Conservation (phyloP, 805 yeast genomes). For the Torulaspora maleeae region DNA sequence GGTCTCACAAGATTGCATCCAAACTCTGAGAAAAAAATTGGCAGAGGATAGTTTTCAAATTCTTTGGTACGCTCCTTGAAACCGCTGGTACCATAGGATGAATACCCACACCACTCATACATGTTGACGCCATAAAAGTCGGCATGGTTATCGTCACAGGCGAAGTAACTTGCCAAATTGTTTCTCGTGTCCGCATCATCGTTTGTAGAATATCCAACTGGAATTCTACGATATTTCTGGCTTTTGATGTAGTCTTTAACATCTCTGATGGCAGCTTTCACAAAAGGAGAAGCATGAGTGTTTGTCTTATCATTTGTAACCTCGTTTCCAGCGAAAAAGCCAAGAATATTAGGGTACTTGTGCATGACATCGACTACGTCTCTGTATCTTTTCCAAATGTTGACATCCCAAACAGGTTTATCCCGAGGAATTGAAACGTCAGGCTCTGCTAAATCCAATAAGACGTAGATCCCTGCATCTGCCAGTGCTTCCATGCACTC, state of each 20-base stretch:
- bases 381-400: slow-evolving; percentile 70
- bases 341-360: slow-evolving; percentile 74
- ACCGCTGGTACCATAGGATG: slow-evolving; percentile 60
- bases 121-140: slow-evolving; percentile 82
- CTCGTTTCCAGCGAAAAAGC: slow-evolving; percentile 97
- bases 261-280: slow-evolving; percentile 94
- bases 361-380: slow-evolving; percentile 76
- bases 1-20: slow-evolving; percentile 69
- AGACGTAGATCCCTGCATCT: slow-evolving; percentile 86
- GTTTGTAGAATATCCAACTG: slow-evolving; percentile 91
- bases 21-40: slow-evolving; percentile 74
- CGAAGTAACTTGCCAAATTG: slow-evolving; percentile 74
- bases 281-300: slow-evolving; percentile 88
- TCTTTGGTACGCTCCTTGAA: slow-evolving; percentile 58
- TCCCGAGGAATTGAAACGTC: slow-evolving; percentile 69
- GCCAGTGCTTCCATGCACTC: slow-evolving; percentile 68
- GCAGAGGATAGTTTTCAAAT: slow-evolving; percentile 61
- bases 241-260: slow-evolving; percentile 66
- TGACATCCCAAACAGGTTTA: slow-evolving; percentile 72
- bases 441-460: slow-evolving; percentile 89
- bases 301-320: slow-evolving; percentile 80
- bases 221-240: slow-evolving; percentile 63
- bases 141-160: slow-evolving; percentile 73
- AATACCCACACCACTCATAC: slow-evolving; percentile 84
- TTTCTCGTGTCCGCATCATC: slow-evolving; percentile 82